These are phyloP conservation scores for Paspalum notatum DNA, from an alignment of 176 grass and related monocot species.

Conservation along the genomic window DNA sequence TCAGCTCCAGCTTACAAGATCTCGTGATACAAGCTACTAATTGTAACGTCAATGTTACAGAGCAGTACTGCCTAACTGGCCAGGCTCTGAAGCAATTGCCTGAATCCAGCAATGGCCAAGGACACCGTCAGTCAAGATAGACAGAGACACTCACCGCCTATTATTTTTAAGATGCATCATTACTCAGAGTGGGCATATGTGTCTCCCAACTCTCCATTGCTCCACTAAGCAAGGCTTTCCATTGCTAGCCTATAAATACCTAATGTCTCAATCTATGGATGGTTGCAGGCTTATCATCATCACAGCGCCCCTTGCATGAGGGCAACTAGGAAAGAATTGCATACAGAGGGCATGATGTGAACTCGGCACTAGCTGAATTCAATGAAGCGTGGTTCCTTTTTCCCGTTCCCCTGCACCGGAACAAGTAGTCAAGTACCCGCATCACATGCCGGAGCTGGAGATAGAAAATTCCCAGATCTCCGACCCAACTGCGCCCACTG, in stretches of 20 bases:
- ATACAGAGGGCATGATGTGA: conserved; percentile 48
- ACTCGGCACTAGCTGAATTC: conserved; percentile 39
- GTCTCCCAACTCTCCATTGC: conserved; percentile 22
- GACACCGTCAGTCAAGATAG: conserved; percentile 20
- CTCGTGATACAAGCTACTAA: conserved; percentile 6
- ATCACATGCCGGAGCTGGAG: conserved; percentile 13
- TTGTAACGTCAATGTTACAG: conserved; percentile 10
- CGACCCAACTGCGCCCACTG: conserved; percentile 36
- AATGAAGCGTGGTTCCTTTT: conserved; percentile 13
- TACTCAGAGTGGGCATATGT: conserved; percentile 24
- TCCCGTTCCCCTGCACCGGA: neutral
- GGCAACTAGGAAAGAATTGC: conserved; percentile 43
- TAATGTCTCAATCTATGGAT: conserved; percentile 12
- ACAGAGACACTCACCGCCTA: conserved; percentile 22
- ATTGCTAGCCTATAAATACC: conserved; percentile 10
- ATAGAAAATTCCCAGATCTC: conserved; percentile 40
- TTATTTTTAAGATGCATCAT: conserved; percentile 16
- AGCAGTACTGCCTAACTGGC: conserved; percentile 27
- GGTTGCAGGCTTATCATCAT: conserved; percentile 20
- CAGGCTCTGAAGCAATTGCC: conserved; percentile 12
- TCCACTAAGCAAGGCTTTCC: conserved; percentile 30
- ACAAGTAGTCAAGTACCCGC: neutral
- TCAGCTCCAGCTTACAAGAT: conserved; percentile 34
- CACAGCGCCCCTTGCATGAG: conserved; percentile 26
- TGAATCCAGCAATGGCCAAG: neutral